These are phyloP conservation scores for Suhomyces yuchorum DNA, from an alignment of 1,139 yeast genomes.

Conservation along the genomic window DNA sequence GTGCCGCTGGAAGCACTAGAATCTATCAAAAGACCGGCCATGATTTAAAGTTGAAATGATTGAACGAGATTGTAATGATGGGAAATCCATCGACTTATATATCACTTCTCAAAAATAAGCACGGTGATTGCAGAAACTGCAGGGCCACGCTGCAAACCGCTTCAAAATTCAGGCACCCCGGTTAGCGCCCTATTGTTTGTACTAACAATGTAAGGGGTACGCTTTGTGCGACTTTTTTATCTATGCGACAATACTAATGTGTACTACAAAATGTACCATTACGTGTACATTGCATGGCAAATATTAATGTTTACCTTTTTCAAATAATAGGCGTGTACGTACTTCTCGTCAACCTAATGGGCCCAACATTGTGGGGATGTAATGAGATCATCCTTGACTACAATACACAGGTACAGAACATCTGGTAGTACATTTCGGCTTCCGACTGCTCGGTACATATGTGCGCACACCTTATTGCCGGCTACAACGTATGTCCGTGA, in stretches of 20 bases:
- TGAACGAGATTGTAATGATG: not conserved
- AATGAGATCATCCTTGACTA: not conserved
- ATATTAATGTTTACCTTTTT: slow-evolving; percentile 2
- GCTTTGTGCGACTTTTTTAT: not conserved
- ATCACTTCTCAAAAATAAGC: not conserved
- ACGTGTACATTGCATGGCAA: slow-evolving; percentile 1
- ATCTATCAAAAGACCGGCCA: slow-evolving; percentile 17
- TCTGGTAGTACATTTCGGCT: not conserved
- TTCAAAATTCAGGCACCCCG: slow-evolving; percentile 14
- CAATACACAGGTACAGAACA: not conserved
- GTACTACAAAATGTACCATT: not conserved
- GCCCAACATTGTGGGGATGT: slow-evolving; percentile 2
- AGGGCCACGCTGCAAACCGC: slow-evolving; percentile 9
- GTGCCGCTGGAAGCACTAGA: slow-evolving; percentile 10
- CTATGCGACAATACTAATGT: not conserved
- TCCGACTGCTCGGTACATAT: not conserved
- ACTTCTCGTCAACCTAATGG: slow-evolving; percentile 2
- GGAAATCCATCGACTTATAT: slow-evolving; percentile 5
- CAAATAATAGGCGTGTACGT: not conserved
- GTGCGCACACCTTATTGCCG: not conserved
- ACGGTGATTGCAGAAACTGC: slow-evolving; percentile 1
- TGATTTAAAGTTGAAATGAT: slow-evolving; percentile 2
- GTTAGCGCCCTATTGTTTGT: slow-evolving; percentile 2
- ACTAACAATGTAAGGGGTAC: slow-evolving; percentile 14
- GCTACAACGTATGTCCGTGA: not conserved